Evolutionary conservation across 139 green algal genomes (phyloP).

Genomic region (Picochlorum sp.): DNA sequence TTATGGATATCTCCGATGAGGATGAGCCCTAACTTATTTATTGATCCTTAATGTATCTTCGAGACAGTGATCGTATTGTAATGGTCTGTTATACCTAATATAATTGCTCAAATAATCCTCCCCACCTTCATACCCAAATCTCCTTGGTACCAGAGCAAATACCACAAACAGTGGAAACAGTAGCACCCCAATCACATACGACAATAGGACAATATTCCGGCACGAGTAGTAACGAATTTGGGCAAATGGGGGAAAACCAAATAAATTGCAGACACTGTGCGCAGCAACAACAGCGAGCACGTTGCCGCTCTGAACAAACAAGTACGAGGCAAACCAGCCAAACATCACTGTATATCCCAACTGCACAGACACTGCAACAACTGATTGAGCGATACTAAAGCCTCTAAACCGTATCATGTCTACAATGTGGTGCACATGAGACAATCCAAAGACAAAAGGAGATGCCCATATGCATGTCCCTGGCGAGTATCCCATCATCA

Average conservation of each 20-base stretch:
- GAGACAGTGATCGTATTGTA: too few relatives aligned
- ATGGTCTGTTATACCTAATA: too few relatives aligned
- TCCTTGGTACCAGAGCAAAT: too few relatives aligned
- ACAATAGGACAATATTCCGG: background rate
- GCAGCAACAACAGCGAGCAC: conserved; percentile 26
- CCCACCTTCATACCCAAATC: too few relatives aligned
- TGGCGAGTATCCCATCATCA: background rate
- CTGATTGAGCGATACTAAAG: background rate
- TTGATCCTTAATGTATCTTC: too few relatives aligned
- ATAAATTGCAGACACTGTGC: conserved; percentile 65
- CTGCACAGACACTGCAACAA: background rate
- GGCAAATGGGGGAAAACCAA: conserved; percentile 42
- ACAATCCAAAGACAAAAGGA: conserved; percentile 63
- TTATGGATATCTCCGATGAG: too few relatives aligned
- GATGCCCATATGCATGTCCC: conserved; percentile 24
- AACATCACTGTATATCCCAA: conserved; percentile 61
- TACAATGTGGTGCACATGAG: conserved; percentile 64
- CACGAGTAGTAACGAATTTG: background rate
- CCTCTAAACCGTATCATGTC: conserved; percentile 35
- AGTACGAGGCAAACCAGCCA: conserved; percentile 50
- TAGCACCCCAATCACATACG: background rate
- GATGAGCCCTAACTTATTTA: too few relatives aligned
- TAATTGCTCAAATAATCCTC: too few relatives aligned
- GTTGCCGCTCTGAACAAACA: conserved; percentile 42
- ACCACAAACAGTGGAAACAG: too few relatives aligned